Conservation (phyloP, 2,329 filamentous ascomycete species). For the Clonostachys chloroleuca region DNA sequence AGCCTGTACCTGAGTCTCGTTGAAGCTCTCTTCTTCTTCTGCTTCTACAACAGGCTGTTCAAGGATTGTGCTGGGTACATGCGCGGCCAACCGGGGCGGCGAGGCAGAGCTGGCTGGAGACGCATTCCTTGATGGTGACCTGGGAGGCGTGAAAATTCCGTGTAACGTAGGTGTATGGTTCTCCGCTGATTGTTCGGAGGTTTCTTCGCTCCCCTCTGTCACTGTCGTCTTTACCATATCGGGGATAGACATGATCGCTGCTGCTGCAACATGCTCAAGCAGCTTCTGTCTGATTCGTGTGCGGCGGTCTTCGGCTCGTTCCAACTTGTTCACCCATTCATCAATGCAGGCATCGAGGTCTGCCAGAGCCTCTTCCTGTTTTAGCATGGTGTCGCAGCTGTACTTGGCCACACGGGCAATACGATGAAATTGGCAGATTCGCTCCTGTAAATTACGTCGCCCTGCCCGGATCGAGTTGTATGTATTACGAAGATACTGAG, state of each 20-base stretch:
- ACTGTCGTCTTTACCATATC: neutral
- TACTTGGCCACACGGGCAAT: constrained; percentile 68
- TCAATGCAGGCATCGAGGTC: constrained; percentile 77
- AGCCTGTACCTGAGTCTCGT: neutral
- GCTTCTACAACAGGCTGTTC: constrained; percentile 45
- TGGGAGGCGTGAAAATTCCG: constrained; percentile 52
- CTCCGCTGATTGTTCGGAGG: neutral
- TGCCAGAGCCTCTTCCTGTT: constrained; percentile 74
- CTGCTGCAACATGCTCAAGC: constrained; percentile 75
- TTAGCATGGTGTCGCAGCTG: constrained; percentile 69
- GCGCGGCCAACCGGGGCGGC: constrained; percentile 45
- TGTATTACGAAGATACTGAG: constrained; percentile 72
- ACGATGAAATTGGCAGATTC: constrained; percentile 74
- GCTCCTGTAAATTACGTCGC: constrained; percentile 69
- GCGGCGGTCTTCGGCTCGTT: constrained; percentile 73
- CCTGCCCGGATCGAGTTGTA: constrained; percentile 72
- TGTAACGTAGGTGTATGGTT: constrained; percentile 20
- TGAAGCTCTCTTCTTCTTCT: constrained; percentile 15
- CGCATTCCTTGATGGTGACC: constrained; percentile 48
- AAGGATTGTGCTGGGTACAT: constrained; percentile 51
- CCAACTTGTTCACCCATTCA: constrained; percentile 77
- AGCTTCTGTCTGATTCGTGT: constrained; percentile 74
- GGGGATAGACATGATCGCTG: constrained; percentile 43
- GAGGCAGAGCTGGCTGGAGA: constrained; percentile 32
- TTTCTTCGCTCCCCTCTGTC: neutral